A percentile compares a stretch with the other conserved stretches of the same genome.
These are phyloP conservation scores for Trichosporon sp. DNA, from an alignment of 1,284 basidiomycete species.

Conservation along the genomic window DNA sequence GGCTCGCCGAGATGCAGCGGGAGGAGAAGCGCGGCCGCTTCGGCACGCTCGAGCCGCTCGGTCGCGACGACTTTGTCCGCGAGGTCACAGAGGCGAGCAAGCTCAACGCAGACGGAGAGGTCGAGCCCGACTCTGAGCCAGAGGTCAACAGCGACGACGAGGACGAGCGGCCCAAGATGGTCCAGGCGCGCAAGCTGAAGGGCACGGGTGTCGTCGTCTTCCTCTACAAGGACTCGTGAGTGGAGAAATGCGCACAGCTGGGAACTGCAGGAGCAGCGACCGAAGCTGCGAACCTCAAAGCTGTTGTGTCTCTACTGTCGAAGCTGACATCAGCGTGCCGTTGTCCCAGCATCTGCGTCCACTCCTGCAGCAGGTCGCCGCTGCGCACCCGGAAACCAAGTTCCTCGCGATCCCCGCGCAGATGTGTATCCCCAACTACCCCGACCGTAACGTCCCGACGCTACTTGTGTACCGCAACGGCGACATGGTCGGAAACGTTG, in stretches of 20 bases:
- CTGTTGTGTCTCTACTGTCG: neutral
- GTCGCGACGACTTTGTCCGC: constrained; percentile 85
- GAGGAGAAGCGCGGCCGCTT: constrained; percentile 67
- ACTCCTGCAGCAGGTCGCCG: constrained; percentile 70
- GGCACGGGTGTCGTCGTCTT: constrained; percentile 58
- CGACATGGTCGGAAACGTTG: constrained; percentile 77
- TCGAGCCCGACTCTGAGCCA: constrained; percentile 50
- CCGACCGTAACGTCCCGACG: constrained; percentile 86
- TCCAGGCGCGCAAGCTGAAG: constrained; percentile 32
- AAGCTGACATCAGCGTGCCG: constrained; percentile 57
- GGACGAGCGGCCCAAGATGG: constrained; percentile 32
- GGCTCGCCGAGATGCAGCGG: constrained; percentile 62
- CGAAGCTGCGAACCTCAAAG: neutral
- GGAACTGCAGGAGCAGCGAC: neutral
- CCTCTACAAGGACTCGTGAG: constrained; percentile 56
- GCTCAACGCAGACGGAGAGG: constrained; percentile 60
- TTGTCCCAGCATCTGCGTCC: constrained; percentile 70
- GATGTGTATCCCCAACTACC: constrained; percentile 94
- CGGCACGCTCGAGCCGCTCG: constrained; percentile 82
- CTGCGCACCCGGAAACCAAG: constrained; percentile 81
- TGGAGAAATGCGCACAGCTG: too few species aligned
- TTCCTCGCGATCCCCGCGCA: constrained; percentile 93
- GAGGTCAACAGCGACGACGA: constrained; percentile 43
- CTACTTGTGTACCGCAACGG: constrained; percentile 88
- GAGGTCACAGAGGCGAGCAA: constrained; percentile 92